Evolutionary conservation across 139 green algal genomes (phyloP).

Genomic region (Mesotaenium endlicherianum): DNA sequence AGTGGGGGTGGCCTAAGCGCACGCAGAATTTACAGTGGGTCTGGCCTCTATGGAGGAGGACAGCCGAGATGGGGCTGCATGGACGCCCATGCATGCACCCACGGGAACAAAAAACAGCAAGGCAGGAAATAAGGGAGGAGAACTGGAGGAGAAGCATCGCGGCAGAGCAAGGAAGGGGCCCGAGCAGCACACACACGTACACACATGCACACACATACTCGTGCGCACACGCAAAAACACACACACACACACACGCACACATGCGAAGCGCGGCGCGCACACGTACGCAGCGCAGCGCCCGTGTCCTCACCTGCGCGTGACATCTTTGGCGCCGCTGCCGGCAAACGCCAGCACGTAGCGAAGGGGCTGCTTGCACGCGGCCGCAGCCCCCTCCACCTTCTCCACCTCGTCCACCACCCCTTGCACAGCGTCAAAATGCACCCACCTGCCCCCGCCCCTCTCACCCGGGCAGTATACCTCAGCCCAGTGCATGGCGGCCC

Average conservation of each 20-base stretch:
- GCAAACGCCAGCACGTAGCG: constrained; percentile 46
- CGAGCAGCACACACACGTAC: too few species aligned
- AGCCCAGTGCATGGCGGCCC: constrained; percentile 58
- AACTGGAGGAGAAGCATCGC: neutral
- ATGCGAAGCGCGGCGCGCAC: too few species aligned
- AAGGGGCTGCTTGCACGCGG: constrained; percentile 13
- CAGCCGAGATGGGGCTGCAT: too few species aligned
- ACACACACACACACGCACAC: too few species aligned
- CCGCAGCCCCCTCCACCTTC: constrained; percentile 50
- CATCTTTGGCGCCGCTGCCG: constrained; percentile 47
- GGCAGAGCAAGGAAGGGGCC: neutral
- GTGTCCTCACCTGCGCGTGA: constrained; percentile 37
- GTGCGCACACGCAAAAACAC: too few species aligned
- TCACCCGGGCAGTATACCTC: constrained; percentile 80
- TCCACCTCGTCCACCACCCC: constrained; percentile 65
- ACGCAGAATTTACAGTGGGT: too few species aligned
- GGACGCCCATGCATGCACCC: too few species aligned
- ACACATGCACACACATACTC: too few species aligned
- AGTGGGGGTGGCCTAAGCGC: too few species aligned
- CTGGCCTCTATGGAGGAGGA: too few species aligned
- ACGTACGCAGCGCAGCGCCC: neutral
- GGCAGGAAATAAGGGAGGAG: too few species aligned
- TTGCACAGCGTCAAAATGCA: constrained; percentile 70
- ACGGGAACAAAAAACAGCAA: too few species aligned
- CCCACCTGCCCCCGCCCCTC: constrained; percentile 65